These are phyloP conservation scores for Mallotus repandus DNA, from an alignment of 441 rosid genomes.

Conservation along the genomic window DNA sequence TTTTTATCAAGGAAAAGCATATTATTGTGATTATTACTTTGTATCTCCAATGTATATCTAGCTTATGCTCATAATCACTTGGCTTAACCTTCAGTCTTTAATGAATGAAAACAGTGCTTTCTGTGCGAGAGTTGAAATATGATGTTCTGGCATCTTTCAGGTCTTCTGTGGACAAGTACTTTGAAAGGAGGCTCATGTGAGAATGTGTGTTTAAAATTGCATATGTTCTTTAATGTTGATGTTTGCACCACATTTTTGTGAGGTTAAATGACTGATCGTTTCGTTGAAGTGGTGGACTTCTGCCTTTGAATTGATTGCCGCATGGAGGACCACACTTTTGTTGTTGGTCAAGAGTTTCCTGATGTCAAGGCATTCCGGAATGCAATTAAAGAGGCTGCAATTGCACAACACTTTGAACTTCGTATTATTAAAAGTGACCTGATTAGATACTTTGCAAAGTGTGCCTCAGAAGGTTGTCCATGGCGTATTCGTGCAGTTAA, in stretches of 20 bases:
- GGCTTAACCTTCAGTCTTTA: not conserved
- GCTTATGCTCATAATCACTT: not conserved
- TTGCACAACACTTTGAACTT: slow-evolving; percentile 62
- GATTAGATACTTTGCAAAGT: slow-evolving; percentile 55
- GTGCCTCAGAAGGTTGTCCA: slow-evolving; percentile 60
- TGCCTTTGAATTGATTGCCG: slow-evolving; percentile 21
- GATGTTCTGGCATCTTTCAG: slow-evolving; percentile 26
- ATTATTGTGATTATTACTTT: not conserved
- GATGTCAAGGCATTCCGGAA: slow-evolving; percentile 59
- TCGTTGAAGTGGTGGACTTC: slow-evolving; percentile 16
- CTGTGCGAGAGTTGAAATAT: slow-evolving; percentile 3
- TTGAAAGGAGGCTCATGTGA: slow-evolving; percentile 10
- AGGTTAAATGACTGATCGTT: slow-evolving; percentile 16
- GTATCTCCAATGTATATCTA: too few species aligned
- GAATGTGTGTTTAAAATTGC: not conserved
- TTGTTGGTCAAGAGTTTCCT: slow-evolving; percentile 58
- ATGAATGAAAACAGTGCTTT: not conserved
- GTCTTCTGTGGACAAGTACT: slow-evolving; percentile 17
- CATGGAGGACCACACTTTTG: slow-evolving; percentile 42
- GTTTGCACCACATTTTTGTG: not conserved
- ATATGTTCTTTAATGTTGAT: not conserved
- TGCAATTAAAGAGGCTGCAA: slow-evolving; percentile 59
- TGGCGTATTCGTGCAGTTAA: slow-evolving; percentile 60
- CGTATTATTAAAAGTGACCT: slow-evolving; percentile 55
- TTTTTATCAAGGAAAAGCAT: too few species aligned